Evolutionary conservation across 75 land plant species (phyloP), one percentile per base, ranked within the genome.

Genomic region (Selaginella moellendorffii): DNA sequence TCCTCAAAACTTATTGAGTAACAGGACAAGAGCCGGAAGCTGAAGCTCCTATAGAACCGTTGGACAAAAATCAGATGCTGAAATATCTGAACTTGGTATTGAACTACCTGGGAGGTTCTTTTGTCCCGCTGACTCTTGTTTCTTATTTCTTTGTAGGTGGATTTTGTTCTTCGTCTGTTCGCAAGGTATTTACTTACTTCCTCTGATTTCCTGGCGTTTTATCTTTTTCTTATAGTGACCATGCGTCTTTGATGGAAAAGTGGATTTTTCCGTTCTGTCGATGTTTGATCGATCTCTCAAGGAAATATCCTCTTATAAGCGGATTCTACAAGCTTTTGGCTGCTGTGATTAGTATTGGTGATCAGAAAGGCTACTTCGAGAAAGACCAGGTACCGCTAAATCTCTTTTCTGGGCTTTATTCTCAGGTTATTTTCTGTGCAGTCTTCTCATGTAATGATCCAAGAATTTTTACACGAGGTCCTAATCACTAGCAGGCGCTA

Each of bases 1-100:
- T n/a, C n/a, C n/a, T n/a, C n/a, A n/a, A n/a, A n/a, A n/a, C n/a
- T n/a, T n/a, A n/a, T n/a, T n/a, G n/a, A n/a, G n/a, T n/a, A n/a
- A n/a, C n/a, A n/a, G n/a, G 60, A 21, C 9, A 24, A 24, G 70
- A 73, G 24, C 71, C 46, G 17, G 80, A 78, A 52, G 53, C 28
- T 64, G 80, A 70, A 29, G 60, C 51, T 30, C 71, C 56, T 20
- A 75, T 78, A 24, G 78, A 75, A 62, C 80, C 80, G 29, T 52
- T 78, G 22, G 53, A 78, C 42, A 29, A 22, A 26, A 22, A 19
- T 17, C 74, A 78, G 53, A 78, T 78, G 80, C 70, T 67, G 24
- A 78, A 75, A 28, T 78, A 28, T 70, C 71, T 78, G 54, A 78
- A 78, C 62, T 52, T 78, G 78, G 80, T 78, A 63, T n/a, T n/a